phyloP scores from a whole-genome alignment of 1,139 yeast genomes.

The Pichia sp. region DNA sequence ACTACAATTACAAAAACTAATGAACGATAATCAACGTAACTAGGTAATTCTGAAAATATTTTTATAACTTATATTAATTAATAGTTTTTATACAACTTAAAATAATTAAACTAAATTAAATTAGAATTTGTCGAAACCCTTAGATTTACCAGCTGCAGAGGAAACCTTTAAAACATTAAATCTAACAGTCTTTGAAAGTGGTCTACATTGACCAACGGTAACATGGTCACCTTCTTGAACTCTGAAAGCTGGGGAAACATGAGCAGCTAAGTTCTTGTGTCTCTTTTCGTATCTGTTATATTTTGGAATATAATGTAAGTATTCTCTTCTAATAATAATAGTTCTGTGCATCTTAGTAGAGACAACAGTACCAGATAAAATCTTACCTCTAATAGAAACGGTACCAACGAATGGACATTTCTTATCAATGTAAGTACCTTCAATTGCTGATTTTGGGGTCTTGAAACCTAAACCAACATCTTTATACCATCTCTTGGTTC shows the following conservation, averaged over 20 bases:
- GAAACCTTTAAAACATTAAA: slow-evolving; percentile 98
- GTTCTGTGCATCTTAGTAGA: slow-evolving; percentile 99
- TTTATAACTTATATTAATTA: not conserved
- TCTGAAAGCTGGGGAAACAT: slow-evolving; percentile 99
- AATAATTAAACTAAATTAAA: slow-evolving; percentile 5
- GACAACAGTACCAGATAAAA: slow-evolving; percentile 96
- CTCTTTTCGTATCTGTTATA: slow-evolving; percentile 99
- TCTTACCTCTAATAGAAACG: slow-evolving; percentile 99
- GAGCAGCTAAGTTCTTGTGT: slow-evolving; percentile 99
- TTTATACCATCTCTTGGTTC: slow-evolving; percentile 99
- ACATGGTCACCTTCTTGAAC: slow-evolving; percentile 98
- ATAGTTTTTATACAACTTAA: not conserved
- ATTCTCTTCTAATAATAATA: slow-evolving; percentile 98
- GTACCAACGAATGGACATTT: slow-evolving; percentile 99
- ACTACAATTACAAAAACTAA: no score
- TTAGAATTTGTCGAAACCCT: slow-evolving; percentile 97
- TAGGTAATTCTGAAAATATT: no score
- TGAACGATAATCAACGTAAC: no score
- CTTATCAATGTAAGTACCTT: slow-evolving; percentile 99
- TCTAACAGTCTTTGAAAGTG: slow-evolving; percentile 99
- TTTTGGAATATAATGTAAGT: slow-evolving; percentile 99
- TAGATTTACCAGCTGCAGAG: slow-evolving; percentile 81
- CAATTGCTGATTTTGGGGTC: slow-evolving; percentile 99
- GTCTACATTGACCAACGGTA: slow-evolving; percentile 99
- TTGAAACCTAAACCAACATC: slow-evolving; percentile 99